phyloP scores from a whole-genome alignment of 2,329 filamentous ascomycete genomes.

The Cladophialophora yegresii region DNA sequence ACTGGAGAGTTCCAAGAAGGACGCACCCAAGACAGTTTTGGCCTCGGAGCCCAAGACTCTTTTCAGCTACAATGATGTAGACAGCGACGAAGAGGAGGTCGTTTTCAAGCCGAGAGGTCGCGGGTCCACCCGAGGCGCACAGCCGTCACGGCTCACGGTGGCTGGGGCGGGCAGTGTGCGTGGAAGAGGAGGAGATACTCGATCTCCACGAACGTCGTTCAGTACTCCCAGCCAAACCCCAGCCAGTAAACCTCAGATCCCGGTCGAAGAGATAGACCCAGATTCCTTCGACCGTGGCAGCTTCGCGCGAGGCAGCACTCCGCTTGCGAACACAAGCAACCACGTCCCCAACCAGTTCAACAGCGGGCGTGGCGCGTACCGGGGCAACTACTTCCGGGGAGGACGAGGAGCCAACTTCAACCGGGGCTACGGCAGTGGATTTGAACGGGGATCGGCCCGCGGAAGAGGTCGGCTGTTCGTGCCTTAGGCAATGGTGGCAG shows the following conservation, averaged over 20 bases:
- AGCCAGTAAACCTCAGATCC: slow-evolving; percentile 43
- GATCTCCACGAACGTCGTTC: slow-evolving; percentile 31
- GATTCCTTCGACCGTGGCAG: slow-evolving; percentile 50
- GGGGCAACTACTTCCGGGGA: slow-evolving; percentile 22
- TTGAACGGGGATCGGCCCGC: slow-evolving; percentile 34
- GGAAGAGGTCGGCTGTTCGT: slow-evolving; percentile 38
- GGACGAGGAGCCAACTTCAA: slow-evolving; percentile 22
- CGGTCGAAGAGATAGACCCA: slow-evolving; percentile 51
- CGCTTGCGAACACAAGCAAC: slow-evolving; percentile 34
- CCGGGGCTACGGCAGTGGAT: slow-evolving; percentile 30
- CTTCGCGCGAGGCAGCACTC: slow-evolving; percentile 36
- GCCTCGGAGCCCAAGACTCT: slow-evolving; percentile 46
- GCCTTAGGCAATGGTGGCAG: slow-evolving; percentile 23
- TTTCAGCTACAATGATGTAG: slow-evolving; percentile 50
- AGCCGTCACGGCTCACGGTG: slow-evolving; percentile 15
- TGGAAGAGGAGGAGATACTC: slow-evolving; percentile 17
- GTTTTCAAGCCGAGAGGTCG: slow-evolving; percentile 43
- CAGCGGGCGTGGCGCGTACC: slow-evolving; percentile 19
- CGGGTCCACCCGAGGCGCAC: slow-evolving; percentile 24
- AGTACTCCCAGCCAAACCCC: slow-evolving; percentile 21
- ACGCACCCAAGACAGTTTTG: slow-evolving; percentile 38
- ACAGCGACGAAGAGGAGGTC: slow-evolving; percentile 52
- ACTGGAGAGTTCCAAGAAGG: slow-evolving; percentile 50
- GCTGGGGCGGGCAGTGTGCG: slow-evolving; percentile 21
- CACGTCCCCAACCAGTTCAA: slow-evolving; percentile 20